Conservation (phyloP, 345 rosid genomes). For the Streptanthus diversifolius region DNA sequence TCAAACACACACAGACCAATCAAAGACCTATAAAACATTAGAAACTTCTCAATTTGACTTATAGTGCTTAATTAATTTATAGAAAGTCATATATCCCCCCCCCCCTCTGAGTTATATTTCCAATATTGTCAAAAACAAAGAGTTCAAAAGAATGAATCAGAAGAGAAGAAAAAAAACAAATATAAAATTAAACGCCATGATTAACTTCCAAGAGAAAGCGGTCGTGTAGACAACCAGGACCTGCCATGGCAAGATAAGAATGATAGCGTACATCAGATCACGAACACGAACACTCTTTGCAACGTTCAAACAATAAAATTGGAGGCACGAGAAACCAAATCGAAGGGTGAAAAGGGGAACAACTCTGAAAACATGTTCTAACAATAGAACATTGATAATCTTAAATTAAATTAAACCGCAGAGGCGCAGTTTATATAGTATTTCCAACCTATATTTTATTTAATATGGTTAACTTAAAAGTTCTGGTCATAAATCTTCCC, state of each 20-base stretch:
- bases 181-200: background rate
- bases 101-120: background rate
- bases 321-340: background rate
- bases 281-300: background rate
- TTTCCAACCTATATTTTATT: background rate
- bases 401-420: background rate
- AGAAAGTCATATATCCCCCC: too few relatives aligned
- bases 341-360: background rate
- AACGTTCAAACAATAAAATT: background rate
- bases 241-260: background rate
- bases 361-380: background rate
- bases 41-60: slow-evolving; percentile 7
- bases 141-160: background rate
- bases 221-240: background rate
- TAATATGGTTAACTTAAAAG: background rate
- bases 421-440: background rate
- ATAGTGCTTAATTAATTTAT: background rate
- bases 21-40: slow-evolving; percentile 12
- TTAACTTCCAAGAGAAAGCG: background rate
- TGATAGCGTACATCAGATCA: background rate
- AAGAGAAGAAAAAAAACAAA: background rate
- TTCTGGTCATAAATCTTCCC: background rate
- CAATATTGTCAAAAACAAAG: background rate
- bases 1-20: slow-evolving; percentile 29
- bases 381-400: background rate